Evolutionary conservation across 306 rosid species (phyloP), one percentile per base, ranked within the genome.

Genomic region (Cicer arietinum): DNA sequence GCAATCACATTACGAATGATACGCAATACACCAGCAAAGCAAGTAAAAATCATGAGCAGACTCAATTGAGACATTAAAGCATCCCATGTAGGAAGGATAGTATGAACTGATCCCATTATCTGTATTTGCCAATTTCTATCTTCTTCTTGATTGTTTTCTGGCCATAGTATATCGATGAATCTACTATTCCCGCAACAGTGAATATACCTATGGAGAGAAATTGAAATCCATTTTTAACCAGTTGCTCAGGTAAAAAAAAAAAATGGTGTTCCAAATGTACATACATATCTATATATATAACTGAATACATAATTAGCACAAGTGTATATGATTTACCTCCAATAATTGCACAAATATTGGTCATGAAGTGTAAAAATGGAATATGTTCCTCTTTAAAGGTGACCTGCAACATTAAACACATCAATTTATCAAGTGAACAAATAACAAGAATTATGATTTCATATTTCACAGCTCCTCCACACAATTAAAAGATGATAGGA

Each of bases 311-410:
- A 83, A 66, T 65, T 65, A 77, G 48, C 45, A 66, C 11, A 53
- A 60, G 11, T 12, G 45, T 16, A 60, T 60, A 64, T 60, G 39
- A 11, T 52, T 6, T 89, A 93, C 98, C 98, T 89, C 98, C 98
- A 79, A 93, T 60, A 62, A 93, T 91, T 73, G 98, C 98, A 80
- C 89, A 90, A 74, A 93, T 35, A 77, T 89, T 86, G 73, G 98
- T 93, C 86, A 93, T 51, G 84, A 93, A 93, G 73, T 93, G 98
- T 53, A 91, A 80, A 82, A 91, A 90, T 13, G 97, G 90, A 59
- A 59, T 82, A 69, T 83, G 96, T 77, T 88, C 93, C 82, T 89
- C 98, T 77, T 79, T 91, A 43, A 86, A 88, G 56, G 82, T 91
- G 84, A 93, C 98, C 97, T 93, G 92, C 75, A 85, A 73, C 61